phyloP scores from a whole-genome alignment of 108 stramenopile genomes.

The Schizochytrium sp. region DNA sequence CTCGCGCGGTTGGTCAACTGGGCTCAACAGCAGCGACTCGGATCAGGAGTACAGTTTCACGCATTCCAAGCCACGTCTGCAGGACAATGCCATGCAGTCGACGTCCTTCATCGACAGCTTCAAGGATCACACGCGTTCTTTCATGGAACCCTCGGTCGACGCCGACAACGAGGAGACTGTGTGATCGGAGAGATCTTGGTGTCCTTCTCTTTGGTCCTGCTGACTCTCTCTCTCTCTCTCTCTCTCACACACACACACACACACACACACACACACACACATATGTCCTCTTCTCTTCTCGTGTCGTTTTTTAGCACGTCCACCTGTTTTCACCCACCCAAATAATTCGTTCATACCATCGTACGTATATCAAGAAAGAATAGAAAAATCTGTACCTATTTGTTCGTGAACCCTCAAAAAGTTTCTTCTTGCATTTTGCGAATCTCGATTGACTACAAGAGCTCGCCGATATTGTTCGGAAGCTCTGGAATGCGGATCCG shows the following conservation, averaged over 20 bases:
- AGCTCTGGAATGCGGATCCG: conserved; percentile 91
- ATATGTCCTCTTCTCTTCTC: no score
- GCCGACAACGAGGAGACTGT: neutral
- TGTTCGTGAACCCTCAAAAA: no score
- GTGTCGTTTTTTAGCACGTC: no score
- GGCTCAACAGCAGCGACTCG: neutral
- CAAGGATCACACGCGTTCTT: neutral
- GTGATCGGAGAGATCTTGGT: neutral
- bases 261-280: no score
- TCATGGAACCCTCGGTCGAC: neutral
- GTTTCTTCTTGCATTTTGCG: no score
- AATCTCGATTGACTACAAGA: conserved; percentile 38
- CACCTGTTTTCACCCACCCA: no score
- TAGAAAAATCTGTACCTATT: no score
- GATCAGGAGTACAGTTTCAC: neutral
- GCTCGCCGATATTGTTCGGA: conserved; percentile 83
- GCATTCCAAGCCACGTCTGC: neutral
- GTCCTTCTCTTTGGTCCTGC: no score
- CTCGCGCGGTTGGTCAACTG: neutral
- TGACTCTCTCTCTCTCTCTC: no score
- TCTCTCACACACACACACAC: no score
- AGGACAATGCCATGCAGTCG: neutral
- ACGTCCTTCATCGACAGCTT: neutral
- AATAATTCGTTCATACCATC: no score
- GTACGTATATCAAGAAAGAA: no score